phyloP scores from a whole-genome alignment of 2,329 filamentous ascomycete species.

The Hypoxylon rubiginosum region DNA sequence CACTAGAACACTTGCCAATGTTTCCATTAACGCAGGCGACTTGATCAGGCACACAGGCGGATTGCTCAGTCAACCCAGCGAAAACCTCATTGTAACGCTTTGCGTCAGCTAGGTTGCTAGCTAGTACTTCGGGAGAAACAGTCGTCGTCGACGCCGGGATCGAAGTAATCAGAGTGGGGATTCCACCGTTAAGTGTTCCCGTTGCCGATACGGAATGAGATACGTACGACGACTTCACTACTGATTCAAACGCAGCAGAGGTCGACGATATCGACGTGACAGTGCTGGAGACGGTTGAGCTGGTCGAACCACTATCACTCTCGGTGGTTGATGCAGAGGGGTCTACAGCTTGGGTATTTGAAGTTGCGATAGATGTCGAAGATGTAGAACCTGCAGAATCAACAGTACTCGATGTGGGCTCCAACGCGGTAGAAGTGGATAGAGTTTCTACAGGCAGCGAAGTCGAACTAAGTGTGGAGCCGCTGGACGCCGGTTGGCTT shows the following conservation, averaged over 20 bases:
- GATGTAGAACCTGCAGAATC: neutral
- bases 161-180: slow-evolving; percentile 60
- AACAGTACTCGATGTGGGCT: neutral
- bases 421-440: neutral
- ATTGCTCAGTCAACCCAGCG: slow-evolving; percentile 58
- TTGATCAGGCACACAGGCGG: slow-evolving; percentile 62
- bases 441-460: slow-evolving; percentile 5
- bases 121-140: slow-evolving; percentile 58
- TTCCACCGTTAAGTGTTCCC: slow-evolving; percentile 52
- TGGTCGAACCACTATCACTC: slow-evolving; percentile 3
- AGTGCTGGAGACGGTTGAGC: slow-evolving; percentile 14
- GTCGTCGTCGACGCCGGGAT: slow-evolving; percentile 55
- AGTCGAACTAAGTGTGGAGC: slow-evolving; percentile 3
- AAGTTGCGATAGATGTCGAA: slow-evolving; percentile 2
- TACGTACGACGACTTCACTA: slow-evolving; percentile 39
- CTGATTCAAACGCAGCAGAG: slow-evolving; percentile 28
- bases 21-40: slow-evolving; percentile 67
- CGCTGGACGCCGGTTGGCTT: slow-evolving; percentile 13
- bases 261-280: slow-evolving; percentile 17
- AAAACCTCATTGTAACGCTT: slow-evolving; percentile 63
- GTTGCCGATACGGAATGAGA: slow-evolving; percentile 52
- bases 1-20: slow-evolving; percentile 60
- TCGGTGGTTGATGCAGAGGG: slow-evolving; percentile 2
- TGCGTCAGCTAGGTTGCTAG: slow-evolving; percentile 61
- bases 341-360: neutral